Evolutionary conservation across 164 flowering plant species (phyloP), one percentile per base, ranked within the genome.

Genomic region (Stephania japonica): DNA sequence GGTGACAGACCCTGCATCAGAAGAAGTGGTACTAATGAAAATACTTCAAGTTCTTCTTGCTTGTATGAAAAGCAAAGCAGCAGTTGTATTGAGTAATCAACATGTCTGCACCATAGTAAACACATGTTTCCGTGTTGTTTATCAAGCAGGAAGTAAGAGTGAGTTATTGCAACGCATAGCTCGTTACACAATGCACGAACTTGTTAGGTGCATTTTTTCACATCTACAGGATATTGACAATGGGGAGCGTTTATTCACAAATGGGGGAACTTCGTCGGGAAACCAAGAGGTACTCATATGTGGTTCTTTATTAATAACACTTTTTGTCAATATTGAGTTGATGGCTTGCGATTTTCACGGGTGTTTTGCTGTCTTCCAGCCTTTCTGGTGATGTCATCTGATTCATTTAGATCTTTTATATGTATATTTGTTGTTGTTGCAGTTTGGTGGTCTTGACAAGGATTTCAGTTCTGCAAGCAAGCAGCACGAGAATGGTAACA

Each of bases 1-100:
- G 81, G 85, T 83, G 76, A 83, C 86, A n/a, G 87, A 85, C 73
- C 87, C 86, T 42, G 83, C 84, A 23, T 83, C 87, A 16, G 87
- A 85, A 72, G 87, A 85, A 72, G 86, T 83, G 49, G 87, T 83
- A 13, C 66, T 85, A 68, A 82, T 83, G 83, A 83, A 83, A 80
- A 83, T 85, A 72, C 86, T 85, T 73, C 84, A 83, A 69, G 87
- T 85, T 79, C 86, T 85, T 75, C 70, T 82, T 67, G 84, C 86
- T 56, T 85, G 88, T 73, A 82, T 85, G 86, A 85, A 79, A 76
- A 80, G 85, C 68, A 83, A 82, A 73, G 84, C 76, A 68, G 83
- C 86, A 7, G 75, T 79, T 42, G 69, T 81, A 75, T 75, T 85
- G 79, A 77, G 76, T 71, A 85, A 85, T 77, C 86, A 85, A 77